phyloP scores from a whole-genome alignment of 768 basidiomycete species.

The Lentinula guzmanii region DNA sequence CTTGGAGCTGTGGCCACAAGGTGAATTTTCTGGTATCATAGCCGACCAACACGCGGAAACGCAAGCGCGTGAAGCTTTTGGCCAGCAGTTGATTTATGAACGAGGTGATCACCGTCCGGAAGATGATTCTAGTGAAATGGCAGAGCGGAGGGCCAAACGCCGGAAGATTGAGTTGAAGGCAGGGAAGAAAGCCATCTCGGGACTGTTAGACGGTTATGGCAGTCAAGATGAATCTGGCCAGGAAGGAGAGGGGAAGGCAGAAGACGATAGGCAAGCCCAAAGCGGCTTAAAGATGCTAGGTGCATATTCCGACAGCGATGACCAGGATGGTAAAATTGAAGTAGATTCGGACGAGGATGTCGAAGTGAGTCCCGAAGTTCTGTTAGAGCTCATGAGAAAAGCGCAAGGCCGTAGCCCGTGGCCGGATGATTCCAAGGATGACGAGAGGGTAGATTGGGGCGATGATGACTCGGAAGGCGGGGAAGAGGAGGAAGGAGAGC shows the following conservation, averaged over 20 bases:
- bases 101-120: neutral
- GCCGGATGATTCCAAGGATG: conserved; percentile 24
- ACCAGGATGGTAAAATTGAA: conserved; percentile 23
- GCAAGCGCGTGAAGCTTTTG: conserved; percentile 12
- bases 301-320: conserved; percentile 47
- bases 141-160: conserved; percentile 42
- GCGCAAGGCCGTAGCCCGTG: conserved; percentile 24
- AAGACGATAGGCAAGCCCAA: conserved; percentile 17
- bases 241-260: conserved; percentile 27
- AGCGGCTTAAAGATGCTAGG: conserved; percentile 36
- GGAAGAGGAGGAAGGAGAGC: conserved; percentile 10
- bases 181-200: conserved; percentile 50
- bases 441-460: conserved; percentile 10
- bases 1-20: conserved; percentile 58
- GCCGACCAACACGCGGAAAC: conserved; percentile 39
- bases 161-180: conserved; percentile 47
- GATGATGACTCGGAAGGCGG: conserved; percentile 26
- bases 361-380: conserved; percentile 31
- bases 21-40: conserved; percentile 59
- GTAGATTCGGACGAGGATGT: conserved; percentile 31
- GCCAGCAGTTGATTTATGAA: neutral
- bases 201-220: conserved; percentile 56
- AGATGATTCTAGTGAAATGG: conserved; percentile 16
- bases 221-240: conserved; percentile 36
- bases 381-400: conserved; percentile 37